Evolutionary conservation across 2,329 filamentous ascomycete genomes (phyloP).

Genomic region (Aspergillus tamarii): DNA sequence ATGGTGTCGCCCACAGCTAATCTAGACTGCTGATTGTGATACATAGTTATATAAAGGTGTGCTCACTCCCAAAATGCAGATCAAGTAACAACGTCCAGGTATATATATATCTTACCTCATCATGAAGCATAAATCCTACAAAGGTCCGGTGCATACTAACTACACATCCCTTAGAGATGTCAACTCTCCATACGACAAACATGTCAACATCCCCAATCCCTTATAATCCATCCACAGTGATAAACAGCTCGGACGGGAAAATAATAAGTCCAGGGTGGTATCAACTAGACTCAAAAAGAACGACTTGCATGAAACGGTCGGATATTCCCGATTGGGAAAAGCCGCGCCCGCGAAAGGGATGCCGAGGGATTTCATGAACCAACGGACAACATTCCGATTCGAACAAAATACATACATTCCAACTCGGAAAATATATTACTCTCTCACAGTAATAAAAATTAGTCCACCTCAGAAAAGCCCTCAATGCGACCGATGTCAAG

Average conservation of each 20-base stretch:
- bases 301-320: neutral
- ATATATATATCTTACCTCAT: neutral
- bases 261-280: too few relatives aligned
- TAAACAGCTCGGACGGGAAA: too few relatives aligned
- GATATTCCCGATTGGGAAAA: neutral
- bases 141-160: neutral
- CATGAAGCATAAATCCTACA: neutral
- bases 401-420: neutral
- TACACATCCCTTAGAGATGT: neutral
- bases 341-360: neutral
- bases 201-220: too few relatives aligned
- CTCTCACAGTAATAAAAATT: too few relatives aligned
- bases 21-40: too few relatives aligned
- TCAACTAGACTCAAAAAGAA: neutral
- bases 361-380: neutral
- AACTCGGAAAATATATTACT: too few relatives aligned
- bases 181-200: neutral
- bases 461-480: neutral
- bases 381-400: neutral
- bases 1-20: too few relatives aligned
- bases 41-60: too few relatives aligned
- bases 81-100: too few relatives aligned
- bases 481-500: neutral
- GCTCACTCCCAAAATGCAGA: too few relatives aligned
- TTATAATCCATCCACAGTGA: too few relatives aligned